Base-by-base conservation (phyloP, 768 basidiomycete species). In the Lactarius psammicola region DNA sequence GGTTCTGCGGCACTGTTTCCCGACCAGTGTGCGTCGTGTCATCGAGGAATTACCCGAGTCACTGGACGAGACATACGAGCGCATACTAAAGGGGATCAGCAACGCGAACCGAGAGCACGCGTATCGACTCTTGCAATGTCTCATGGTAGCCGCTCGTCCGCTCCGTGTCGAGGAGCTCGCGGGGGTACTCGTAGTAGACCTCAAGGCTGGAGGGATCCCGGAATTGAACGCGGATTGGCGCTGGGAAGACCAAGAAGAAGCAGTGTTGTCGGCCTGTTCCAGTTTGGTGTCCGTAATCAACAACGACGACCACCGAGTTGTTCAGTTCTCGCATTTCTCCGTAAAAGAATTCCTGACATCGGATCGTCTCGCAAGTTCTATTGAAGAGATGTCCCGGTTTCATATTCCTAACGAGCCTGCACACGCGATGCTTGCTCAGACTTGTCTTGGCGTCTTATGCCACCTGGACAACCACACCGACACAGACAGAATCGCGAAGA, bases 11-110 rank as follows among this genome's bases (percentile, higher is more conserved):
- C n/a, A 38, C 34, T 42, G 58, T 59, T 34, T 38, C 42, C 30
- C 34, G 9, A 36, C 26, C 2, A 59, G 20, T 33, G 11, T 59
- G 15, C 36, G 20, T 11, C n/a, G 4, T 3, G 18, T 20, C 31
- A 13, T 57, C 11, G 56, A 26, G 23, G 56, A 34, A 38, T 38
- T 59, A 7, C 58, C 58, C 6, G 23, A 26, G 28, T 34, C 58
- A 3, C 36, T 59, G 23, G 31, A 59, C n/a, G 58, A 59, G n/a
- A 59, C 58, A 17, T 59, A 59, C 18, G 17, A 59, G 58, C 34
- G 31, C 23, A 28, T 38, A 8, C 28, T 59, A 13, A 20, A 30
- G 36, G 20, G 18, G 15, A 38, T 59, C n/a, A 28, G 20, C 18
- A 38, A 59, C 7, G 36, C 31, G 17, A 28, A 40, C 26, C 23